A percentile compares a stretch with the other conserved stretches of the same genome.
These are phyloP conservation scores for Hypholoma fasciculare DNA, from an alignment of 768 basidiomycete species.

Conservation along the genomic window DNA sequence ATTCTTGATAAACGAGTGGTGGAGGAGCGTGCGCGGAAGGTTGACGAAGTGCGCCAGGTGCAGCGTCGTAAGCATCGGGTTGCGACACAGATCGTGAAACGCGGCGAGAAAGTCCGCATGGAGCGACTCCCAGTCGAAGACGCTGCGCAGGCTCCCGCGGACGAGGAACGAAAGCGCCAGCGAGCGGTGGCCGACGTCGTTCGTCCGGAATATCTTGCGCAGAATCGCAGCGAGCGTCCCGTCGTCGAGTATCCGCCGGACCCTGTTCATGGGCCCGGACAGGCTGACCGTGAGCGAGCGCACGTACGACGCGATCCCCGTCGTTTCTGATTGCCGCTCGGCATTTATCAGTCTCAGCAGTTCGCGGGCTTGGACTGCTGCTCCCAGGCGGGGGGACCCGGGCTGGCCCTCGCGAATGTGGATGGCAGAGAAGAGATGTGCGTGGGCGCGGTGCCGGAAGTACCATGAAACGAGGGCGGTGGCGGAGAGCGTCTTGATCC, in stretches of 20 bases:
- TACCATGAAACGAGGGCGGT: slow-evolving; percentile 17
- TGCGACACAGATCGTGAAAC: slow-evolving; percentile 10
- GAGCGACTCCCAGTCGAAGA: slow-evolving; percentile 13
- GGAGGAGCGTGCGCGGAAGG: slow-evolving; percentile 12
- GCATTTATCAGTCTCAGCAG: slow-evolving; percentile 13
- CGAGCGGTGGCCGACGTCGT: slow-evolving; percentile 13
- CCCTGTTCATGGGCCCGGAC: slow-evolving; percentile 8
- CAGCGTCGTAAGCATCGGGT: slow-evolving; percentile 14
- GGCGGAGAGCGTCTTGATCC: slow-evolving; percentile 9
- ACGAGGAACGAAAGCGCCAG: slow-evolving; percentile 14
- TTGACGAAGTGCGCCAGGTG: slow-evolving; percentile 16
- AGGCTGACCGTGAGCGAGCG: slow-evolving; percentile 11
- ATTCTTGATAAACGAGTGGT: slow-evolving; percentile 10
- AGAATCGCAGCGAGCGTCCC: slow-evolving; percentile 14
- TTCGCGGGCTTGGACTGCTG: neutral
- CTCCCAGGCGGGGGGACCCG: too few species aligned
- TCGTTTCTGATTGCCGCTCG: slow-evolving; percentile 12
- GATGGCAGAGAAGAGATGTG: slow-evolving; percentile 14
- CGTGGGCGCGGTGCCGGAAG: slow-evolving; percentile 17
- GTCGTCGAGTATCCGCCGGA: slow-evolving; percentile 14
- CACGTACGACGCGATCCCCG: slow-evolving; percentile 18
- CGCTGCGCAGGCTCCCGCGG: slow-evolving; percentile 11
- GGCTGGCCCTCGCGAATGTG: slow-evolving; percentile 4
- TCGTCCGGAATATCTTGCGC: slow-evolving; percentile 12
- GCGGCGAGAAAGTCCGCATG: slow-evolving; percentile 11